These are phyloP conservation scores for Podaxis sp. DNA, from an alignment of 768 basidiomycete genomes.

Conservation along the genomic window DNA sequence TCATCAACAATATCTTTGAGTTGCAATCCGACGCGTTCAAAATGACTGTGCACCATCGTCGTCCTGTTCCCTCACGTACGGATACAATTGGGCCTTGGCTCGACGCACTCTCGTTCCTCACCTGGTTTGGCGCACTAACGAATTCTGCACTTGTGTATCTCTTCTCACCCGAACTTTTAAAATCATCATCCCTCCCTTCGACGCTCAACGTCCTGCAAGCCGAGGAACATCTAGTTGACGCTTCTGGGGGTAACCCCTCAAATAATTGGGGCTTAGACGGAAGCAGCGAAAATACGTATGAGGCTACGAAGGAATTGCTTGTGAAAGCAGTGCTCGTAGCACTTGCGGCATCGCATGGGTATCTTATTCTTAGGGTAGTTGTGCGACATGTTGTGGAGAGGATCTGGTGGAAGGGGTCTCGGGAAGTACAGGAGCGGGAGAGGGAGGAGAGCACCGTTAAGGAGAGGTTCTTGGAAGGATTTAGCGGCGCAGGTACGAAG, in stretches of 20 bases:
- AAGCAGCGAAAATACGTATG: constrained; percentile 17
- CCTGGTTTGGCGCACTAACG: constrained; percentile 85
- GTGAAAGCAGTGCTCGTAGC: constrained; percentile 68
- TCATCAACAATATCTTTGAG: constrained; percentile 92
- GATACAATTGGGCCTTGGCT: constrained; percentile 96
- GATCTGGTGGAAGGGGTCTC: constrained; percentile 71
- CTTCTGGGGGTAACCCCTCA: constrained; percentile 11
- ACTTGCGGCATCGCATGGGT: constrained; percentile 84
- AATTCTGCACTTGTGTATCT: constrained; percentile 91
- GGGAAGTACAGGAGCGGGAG: constrained; percentile 57
- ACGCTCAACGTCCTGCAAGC: constrained; percentile 17
- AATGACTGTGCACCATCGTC: constrained; percentile 77
- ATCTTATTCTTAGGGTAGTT: constrained; percentile 55
- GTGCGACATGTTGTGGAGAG: constrained; percentile 71
- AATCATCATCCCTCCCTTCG: constrained; percentile 9
- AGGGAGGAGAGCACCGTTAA: constrained; percentile 46
- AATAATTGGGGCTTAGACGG: constrained; percentile 21
- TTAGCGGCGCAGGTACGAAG: constrained; percentile 8
- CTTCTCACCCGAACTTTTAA: constrained; percentile 43
- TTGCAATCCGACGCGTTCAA: constrained; percentile 94
- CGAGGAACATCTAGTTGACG: constrained; percentile 18
- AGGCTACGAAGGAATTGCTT: constrained; percentile 47
- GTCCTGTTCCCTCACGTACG: constrained; percentile 82
- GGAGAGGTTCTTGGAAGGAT: constrained; percentile 31
- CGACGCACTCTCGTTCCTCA: constrained; percentile 78